A percentile compares a stretch with the other conserved stretches of the same genome.
These are phyloP conservation scores for Clavispora vitiphila DNA, from an alignment of 805 yeast species.

Conservation along the genomic window DNA sequence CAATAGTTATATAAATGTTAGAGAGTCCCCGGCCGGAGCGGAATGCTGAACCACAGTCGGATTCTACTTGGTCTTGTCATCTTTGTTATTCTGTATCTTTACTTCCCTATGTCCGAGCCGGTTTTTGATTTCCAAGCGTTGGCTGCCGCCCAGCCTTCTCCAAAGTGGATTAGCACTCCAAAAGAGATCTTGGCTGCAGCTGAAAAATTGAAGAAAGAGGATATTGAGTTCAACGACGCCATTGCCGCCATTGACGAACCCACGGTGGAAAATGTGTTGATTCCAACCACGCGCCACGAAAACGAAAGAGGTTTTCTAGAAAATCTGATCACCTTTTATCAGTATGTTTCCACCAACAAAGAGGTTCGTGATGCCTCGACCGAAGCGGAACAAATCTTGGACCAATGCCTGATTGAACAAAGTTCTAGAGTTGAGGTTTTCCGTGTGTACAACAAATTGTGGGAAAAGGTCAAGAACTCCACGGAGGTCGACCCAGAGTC, in stretches of 20 bases:
- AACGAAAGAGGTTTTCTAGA: constrained; percentile 43
- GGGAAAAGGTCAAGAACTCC: constrained; percentile 25
- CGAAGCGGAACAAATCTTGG: constrained; percentile 53
- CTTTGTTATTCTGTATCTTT: neutral
- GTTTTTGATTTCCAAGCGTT: constrained; percentile 1
- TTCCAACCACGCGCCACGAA: constrained; percentile 47
- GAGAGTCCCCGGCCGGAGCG: neutral
- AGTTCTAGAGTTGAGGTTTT: constrained; percentile 63
- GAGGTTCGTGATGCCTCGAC: constrained; percentile 68
- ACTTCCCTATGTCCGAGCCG: constrained; percentile 1
- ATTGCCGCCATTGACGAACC: constrained; percentile 49
- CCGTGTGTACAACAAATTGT: constrained; percentile 50
- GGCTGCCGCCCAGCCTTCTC: constrained; percentile 16
- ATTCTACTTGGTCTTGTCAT: neutral
- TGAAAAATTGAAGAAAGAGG: constrained; percentile 38
- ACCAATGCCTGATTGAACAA: constrained; percentile 58
- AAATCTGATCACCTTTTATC: constrained; percentile 61
- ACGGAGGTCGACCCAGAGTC: constrained; percentile 47
- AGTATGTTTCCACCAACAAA: constrained; percentile 62
- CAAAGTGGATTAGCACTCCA: constrained; percentile 59
- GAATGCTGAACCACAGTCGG: neutral
- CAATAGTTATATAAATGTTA: neutral
- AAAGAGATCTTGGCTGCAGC: constrained; percentile 41
- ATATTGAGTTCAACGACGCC: constrained; percentile 45
- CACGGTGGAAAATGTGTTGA: constrained; percentile 51